Conservation (phyloP, 2,329 filamentous ascomycete species). For the Metarhizium brunneum region DNA sequence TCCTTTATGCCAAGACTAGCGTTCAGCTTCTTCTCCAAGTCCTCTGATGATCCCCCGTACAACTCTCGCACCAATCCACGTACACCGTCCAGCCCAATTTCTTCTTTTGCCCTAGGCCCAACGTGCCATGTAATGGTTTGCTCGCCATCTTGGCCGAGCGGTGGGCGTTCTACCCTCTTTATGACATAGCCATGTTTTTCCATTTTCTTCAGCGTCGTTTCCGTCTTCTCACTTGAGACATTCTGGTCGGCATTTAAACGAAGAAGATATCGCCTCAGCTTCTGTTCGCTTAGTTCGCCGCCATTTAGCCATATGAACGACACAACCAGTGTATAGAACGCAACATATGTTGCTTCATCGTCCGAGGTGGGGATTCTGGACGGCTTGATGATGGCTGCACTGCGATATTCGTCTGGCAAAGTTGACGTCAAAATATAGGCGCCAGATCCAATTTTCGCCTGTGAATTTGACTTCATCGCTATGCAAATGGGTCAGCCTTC, state of each 20-base stretch:
- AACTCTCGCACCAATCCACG: constrained; percentile 57
- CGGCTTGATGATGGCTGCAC: constrained; percentile 57
- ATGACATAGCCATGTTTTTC: constrained; percentile 77
- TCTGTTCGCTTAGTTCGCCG: constrained; percentile 66
- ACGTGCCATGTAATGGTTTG: constrained; percentile 74
- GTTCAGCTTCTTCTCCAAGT: constrained; percentile 50
- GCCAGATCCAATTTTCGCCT: constrained; percentile 51
- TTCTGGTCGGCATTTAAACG: constrained; percentile 68
- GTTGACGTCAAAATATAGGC: constrained; percentile 70
- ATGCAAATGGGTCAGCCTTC: constrained; percentile 7
- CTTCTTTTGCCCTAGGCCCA: constrained; percentile 75
- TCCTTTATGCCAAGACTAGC: constrained; percentile 49
- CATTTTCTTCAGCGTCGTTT: constrained; percentile 64
- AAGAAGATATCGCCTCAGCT: constrained; percentile 65
- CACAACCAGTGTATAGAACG: constrained; percentile 71
- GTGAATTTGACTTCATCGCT: constrained; percentile 35
- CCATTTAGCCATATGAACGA: constrained; percentile 66
- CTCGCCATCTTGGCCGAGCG: constrained; percentile 51
- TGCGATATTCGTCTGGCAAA: constrained; percentile 59
- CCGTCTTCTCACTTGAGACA: constrained; percentile 66
- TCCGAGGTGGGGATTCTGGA: constrained; percentile 54
- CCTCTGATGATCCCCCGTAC: constrained; percentile 43
- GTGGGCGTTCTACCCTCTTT: constrained; percentile 55
- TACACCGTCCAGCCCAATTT: constrained; percentile 71
- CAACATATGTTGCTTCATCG: constrained; percentile 71